phyloP scores from a whole-genome alignment of 495 filamentous ascomycete species.

The Penicillium mononematosum region DNA sequence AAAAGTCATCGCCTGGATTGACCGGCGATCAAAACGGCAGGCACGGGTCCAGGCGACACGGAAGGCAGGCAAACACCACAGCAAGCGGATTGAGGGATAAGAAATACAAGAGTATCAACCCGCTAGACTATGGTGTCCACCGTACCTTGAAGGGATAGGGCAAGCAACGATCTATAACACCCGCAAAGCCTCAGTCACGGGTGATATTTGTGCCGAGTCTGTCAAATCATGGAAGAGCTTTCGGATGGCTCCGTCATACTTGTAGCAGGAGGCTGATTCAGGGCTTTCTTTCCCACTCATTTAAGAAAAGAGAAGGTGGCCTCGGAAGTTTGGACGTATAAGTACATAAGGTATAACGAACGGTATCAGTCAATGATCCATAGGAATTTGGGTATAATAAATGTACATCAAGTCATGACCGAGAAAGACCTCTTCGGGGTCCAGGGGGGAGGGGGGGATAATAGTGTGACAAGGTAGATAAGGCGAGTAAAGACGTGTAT shows the following conservation, averaged over 20 bases:
- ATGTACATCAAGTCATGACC: constrained; percentile 32
- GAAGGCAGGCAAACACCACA: neutral
- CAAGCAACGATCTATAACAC: too few species aligned
- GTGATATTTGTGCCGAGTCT: neutral
- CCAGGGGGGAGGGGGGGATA: neutral
- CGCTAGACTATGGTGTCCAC: neutral
- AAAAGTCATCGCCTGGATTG: neutral
- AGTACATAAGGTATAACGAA: neutral
- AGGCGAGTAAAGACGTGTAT: neutral
- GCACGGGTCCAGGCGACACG: neutral
- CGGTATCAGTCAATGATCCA: constrained; percentile 9
- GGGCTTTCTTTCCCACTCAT: neutral
- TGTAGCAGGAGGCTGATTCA: neutral
- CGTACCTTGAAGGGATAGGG: neutral
- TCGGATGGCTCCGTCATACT: neutral
- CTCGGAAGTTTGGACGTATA: neutral
- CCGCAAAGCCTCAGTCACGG: too few species aligned
- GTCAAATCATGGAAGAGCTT: neutral
- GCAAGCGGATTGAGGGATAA: neutral
- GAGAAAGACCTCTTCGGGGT: constrained; percentile 4
- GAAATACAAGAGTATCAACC: neutral
- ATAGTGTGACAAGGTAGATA: neutral
- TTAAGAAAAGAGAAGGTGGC: neutral
- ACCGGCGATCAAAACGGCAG: neutral
- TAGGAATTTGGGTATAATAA: constrained; percentile 27